Evolutionary conservation across 208 protist species (phyloP).

Genomic region (Zelonia costaricensis): DNA sequence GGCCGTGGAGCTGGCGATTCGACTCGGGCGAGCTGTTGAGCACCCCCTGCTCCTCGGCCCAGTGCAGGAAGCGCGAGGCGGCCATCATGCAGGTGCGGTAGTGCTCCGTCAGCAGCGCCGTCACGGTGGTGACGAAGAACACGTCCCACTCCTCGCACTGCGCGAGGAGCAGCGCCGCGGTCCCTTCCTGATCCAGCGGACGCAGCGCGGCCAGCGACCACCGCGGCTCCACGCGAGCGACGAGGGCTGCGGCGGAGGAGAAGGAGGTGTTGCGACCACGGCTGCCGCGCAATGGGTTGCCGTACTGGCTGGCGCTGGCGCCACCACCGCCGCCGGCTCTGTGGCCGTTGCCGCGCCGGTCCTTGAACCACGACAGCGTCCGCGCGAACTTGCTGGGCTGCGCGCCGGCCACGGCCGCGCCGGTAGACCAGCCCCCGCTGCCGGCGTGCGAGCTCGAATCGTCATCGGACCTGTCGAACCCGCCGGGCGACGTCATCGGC

Average conservation of each 20-base stretch:
- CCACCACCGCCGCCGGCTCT: too few species aligned
- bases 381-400: conserved; percentile 1
- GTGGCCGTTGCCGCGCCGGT: conserved; percentile 2
- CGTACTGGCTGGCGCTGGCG: too few species aligned
- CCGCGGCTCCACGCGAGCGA: background rate
- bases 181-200: conserved; percentile 28
- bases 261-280: background rate
- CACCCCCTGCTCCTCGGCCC: background rate
- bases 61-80: conserved; percentile 38
- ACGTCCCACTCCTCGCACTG: conserved; percentile 55
- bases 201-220: conserved; percentile 12
- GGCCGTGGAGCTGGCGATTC: background rate
- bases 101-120: conserved; percentile 48
- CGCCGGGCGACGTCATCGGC: too few species aligned
- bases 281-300: background rate
- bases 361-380: conserved; percentile 11
- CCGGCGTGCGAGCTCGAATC: too few species aligned
- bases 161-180: conserved; percentile 47
- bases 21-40: background rate
- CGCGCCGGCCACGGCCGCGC: background rate
- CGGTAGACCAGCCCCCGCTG: too few species aligned
- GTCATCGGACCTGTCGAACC: too few species aligned
- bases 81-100: conserved; percentile 65
- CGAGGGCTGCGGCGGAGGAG: background rate
- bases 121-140: conserved; percentile 57